These are phyloP conservation scores for Aspergillus puulaauensis DNA, from an alignment of 2,329 filamentous ascomycete species.

Conservation along the genomic window DNA sequence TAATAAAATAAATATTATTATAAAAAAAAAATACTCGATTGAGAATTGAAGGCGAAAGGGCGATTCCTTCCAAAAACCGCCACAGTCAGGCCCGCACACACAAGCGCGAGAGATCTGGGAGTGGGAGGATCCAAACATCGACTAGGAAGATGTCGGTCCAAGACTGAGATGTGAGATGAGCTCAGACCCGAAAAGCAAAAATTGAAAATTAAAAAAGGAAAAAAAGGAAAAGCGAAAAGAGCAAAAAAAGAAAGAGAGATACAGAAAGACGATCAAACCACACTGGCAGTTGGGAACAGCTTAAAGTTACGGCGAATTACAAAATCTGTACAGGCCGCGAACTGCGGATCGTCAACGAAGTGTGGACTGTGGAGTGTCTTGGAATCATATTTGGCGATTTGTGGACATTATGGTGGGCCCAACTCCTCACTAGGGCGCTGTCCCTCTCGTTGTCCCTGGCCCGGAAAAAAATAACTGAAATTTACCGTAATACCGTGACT, in stretches of 20 bases:
- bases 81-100: conserved; percentile 24
- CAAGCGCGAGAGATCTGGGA: conserved; percentile 9
- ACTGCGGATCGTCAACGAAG: conserved; percentile 30
- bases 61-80: conserved; percentile 18
- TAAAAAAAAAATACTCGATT: conserved; percentile 6
- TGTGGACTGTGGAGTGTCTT: conserved; percentile 29
- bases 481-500: neutral
- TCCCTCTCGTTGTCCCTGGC: conserved; percentile 19
- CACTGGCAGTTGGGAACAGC: conserved; percentile 8
- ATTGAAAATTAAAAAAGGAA: conserved; percentile 11
- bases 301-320: conserved; percentile 33
- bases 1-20: conserved; percentile 12
- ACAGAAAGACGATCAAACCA: conserved; percentile 23
- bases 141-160: conserved; percentile 16
- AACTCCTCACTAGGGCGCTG: conserved; percentile 23
- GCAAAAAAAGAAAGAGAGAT: conserved; percentile 14
- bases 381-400: conserved; percentile 24
- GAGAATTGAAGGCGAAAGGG: conserved; percentile 5
- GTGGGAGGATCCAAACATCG: conserved; percentile 19
- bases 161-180: conserved; percentile 20
- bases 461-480: neutral
- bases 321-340: conserved; percentile 29
- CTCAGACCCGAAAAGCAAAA: conserved; percentile 15
- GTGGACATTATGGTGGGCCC: conserved; percentile 24
- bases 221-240: neutral